Conservation (phyloP, 192 early-diverging fungal species). For the Coemansia sp. region DNA sequence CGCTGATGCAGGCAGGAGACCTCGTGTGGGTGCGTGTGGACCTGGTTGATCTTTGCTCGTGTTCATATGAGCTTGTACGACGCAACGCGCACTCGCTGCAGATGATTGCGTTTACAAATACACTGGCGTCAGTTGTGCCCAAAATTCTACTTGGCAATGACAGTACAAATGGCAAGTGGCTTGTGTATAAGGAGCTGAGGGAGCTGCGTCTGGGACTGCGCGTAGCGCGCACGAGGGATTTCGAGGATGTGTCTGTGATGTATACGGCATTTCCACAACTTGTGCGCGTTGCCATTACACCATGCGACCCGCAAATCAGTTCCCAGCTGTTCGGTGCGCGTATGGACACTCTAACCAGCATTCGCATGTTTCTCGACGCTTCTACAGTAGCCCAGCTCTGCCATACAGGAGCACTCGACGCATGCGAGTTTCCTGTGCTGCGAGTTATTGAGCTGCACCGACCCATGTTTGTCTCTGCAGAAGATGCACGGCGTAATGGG, state of each 20-base stretch:
- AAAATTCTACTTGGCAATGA: not conserved
- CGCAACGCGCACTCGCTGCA: not conserved
- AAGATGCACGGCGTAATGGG: not conserved
- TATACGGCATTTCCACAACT: conserved; percentile 3
- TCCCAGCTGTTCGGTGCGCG: not conserved
- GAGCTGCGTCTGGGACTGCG: not conserved
- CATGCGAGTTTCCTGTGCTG: not conserved
- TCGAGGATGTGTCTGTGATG: not conserved
- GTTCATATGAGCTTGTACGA: not conserved
- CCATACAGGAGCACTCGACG: not conserved
- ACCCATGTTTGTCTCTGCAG: not conserved
- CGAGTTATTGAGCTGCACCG: not conserved
- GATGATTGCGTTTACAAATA: not conserved
- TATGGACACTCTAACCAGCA: not conserved
- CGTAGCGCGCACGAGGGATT: too few species aligned
- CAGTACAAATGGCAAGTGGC: not conserved
- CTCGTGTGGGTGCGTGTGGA: conserved; percentile 3
- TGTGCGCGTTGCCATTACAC: not conserved
- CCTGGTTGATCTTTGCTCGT: not conserved
- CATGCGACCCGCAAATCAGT: not conserved
- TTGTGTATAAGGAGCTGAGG: not conserved
- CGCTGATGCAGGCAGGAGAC: not conserved
- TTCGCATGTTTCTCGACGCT: not conserved
- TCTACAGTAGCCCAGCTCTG: not conserved
- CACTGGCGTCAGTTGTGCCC: not conserved